Percentiles rank a stretch among this genome's conserved stretches.
Conservation (phyloP, 306 rosid genomes). For the Trifolium subterraneum region DNA sequence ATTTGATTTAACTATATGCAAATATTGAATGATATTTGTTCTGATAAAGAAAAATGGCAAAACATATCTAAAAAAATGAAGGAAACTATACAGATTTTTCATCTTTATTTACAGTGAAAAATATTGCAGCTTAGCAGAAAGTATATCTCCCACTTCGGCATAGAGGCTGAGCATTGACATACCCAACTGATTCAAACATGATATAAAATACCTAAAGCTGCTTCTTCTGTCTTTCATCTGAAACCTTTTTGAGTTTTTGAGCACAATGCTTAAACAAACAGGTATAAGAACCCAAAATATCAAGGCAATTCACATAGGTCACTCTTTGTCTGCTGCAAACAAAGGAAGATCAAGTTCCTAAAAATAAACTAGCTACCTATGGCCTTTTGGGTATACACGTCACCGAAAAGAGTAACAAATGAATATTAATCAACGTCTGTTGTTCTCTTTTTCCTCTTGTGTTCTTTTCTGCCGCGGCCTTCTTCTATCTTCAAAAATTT, state of each 20-base stretch:
- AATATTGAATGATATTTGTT: neutral
- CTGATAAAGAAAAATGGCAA: neutral
- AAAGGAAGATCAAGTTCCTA: conserved; percentile 1
- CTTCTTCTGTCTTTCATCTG: neutral
- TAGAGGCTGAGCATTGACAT: neutral
- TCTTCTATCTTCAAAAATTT: conserved; percentile 51
- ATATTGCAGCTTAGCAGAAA: neutral
- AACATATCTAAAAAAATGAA: neutral
- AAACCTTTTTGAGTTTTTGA: neutral
- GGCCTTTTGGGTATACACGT: conserved; percentile 10
- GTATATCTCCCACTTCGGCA: neutral
- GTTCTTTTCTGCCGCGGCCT: conserved; percentile 50
- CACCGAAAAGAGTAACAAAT: neutral
- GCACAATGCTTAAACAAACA: neutral
- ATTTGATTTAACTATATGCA: neutral
- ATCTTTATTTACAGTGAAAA: conserved; percentile 17
- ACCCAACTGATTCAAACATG: neutral
- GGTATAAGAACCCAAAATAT: neutral
- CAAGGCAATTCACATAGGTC: neutral
- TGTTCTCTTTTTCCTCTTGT: conserved; percentile 83
- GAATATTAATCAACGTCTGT: conserved; percentile 48
- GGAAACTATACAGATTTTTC: neutral
- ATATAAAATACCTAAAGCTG: neutral
- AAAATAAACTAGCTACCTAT: neutral
- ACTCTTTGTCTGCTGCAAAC: conserved; percentile 19